Evolutionary conservation across 345 rosid genomes (phyloP), one percentile per base, ranked within the genome.

Genomic region (Jatropha curcas): DNA sequence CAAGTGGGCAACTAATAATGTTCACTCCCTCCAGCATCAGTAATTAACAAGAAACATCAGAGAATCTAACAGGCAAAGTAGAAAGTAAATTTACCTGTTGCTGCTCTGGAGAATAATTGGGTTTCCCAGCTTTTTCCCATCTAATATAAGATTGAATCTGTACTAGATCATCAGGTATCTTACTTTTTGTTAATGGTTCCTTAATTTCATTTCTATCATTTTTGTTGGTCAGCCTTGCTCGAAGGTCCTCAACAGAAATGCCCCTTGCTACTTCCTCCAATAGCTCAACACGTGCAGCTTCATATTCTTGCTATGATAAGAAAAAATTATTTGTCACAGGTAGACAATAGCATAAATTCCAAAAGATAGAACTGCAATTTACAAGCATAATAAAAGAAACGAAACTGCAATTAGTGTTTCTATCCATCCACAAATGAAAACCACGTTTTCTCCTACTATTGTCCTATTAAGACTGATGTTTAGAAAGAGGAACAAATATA

Each of bases 221-320:
- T 86, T 80, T 89, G 70, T 86, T 85, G 61, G 83, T 69, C 73
- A 95, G 78, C 73, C 74, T 91, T 74, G 84, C 81, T 71, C 92
- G 94, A 68, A 96, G 82, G 77, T 88, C 93, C 59, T 86, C 92
- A 33, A 90, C 64, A 43, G 97, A 87, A 82, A 84, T 81, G 68
- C 99, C 99, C 72, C 85, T 78, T 71, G 87, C 86, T 76, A 91
- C 77, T 88, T 91, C 94, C 82, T 90, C 91, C 83, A 78, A 76
- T 57, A 96, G 87, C 89, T 96, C 99, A 65, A 39, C 62, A n/a
- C 97, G 92, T 73, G 97, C 99, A 50, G 89, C 97, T 83, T 96
- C 92, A 77, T 91, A 96, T 81, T 96, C 99, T 86, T 75, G 92
- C 98, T 96, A 77, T 63, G 25, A 59, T 20, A 77, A 77, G 51